Conservation (phyloP, 176 grass and related monocot species). For the Zea luxurians region DNA sequence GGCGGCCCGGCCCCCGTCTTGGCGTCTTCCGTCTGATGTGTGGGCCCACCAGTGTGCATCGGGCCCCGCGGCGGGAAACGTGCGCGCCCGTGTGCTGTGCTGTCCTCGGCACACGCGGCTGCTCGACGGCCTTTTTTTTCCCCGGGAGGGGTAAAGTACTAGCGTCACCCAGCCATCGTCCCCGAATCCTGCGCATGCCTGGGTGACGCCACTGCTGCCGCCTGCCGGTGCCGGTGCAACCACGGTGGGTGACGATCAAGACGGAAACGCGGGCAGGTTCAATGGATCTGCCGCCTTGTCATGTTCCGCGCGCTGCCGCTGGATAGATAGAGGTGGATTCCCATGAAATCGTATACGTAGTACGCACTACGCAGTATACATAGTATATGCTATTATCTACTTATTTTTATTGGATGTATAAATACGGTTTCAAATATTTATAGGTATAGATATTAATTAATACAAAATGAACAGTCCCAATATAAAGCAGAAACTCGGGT, state of each 20-base stretch:
- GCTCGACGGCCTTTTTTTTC: constrained; percentile 11
- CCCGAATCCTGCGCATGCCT: background rate
- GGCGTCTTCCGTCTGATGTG: background rate
- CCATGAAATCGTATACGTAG: too few relatives aligned
- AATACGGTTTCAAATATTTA: background rate
- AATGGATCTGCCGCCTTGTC: constrained; percentile 7
- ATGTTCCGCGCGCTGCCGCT: background rate
- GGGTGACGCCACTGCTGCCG: background rate
- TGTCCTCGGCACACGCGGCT: constrained; percentile 23
- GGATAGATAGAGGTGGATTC: background rate
- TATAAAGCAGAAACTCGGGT: background rate
- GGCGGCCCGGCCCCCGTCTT: too few relatives aligned
- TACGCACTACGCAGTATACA: too few relatives aligned
- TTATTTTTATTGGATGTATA: background rate
- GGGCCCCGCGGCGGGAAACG: background rate
- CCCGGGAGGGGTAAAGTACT: background rate
- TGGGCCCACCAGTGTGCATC: background rate
- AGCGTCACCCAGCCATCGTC: constrained; percentile 24
- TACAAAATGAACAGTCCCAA: fast-evolving
- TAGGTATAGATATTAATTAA: background rate
- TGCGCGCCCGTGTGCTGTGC: background rate
- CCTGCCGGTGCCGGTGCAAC: background rate
- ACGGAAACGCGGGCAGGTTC: constrained; percentile 30
- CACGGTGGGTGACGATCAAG: background rate
- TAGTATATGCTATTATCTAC: background rate